These are phyloP conservation scores for Chrysanthemum lavandulifolium DNA, from an alignment of 129 eudicot genomes.

Conservation along the genomic window DNA sequence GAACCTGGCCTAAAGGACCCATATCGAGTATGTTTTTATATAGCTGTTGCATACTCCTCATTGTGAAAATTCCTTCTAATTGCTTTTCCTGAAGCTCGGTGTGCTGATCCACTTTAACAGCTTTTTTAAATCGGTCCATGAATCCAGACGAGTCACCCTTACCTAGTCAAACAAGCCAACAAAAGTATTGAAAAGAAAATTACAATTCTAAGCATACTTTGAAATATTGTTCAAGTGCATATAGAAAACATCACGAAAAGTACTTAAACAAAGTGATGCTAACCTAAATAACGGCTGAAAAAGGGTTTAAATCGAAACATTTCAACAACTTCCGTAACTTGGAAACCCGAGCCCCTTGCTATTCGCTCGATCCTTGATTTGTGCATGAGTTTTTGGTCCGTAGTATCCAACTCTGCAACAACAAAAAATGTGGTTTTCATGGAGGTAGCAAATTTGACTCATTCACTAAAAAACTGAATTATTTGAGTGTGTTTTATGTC, in stretches of 20 bases:
- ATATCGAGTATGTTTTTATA: constrained; percentile 71
- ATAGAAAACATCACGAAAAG: neutral
- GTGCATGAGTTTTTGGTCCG: too few relatives aligned
- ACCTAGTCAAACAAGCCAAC: constrained; percentile 43
- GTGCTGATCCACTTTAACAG: constrained; percentile 89
- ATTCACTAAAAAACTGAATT: too few relatives aligned
- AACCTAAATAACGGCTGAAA: constrained; percentile 92
- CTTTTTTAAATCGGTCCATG: constrained; percentile 87
- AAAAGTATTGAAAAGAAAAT: neutral
- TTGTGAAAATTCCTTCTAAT: constrained; percentile 71
- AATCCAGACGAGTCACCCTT: constrained; percentile 94
- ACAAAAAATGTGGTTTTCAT: too few relatives aligned
- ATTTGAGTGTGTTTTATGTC: too few relatives aligned
- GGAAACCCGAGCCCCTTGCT: too few relatives aligned
- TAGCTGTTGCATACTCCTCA: constrained; percentile 79
- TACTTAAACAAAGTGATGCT: constrained; percentile 11
- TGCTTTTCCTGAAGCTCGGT: constrained; percentile 91
- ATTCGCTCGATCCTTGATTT: too few relatives aligned
- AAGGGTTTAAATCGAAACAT: constrained; percentile 90
- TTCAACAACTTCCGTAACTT: constrained; percentile 79
- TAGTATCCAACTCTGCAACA: too few relatives aligned
- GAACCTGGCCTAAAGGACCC: constrained; percentile 89
- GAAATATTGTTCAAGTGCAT: neutral
- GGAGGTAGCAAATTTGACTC: too few relatives aligned
- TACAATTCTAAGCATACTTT: neutral